A percentile compares a stretch with the other conserved stretches of the same genome.
Conservation (phyloP, 1,284 basidiomycete species). For the Ganoderma meredithae region DNA sequence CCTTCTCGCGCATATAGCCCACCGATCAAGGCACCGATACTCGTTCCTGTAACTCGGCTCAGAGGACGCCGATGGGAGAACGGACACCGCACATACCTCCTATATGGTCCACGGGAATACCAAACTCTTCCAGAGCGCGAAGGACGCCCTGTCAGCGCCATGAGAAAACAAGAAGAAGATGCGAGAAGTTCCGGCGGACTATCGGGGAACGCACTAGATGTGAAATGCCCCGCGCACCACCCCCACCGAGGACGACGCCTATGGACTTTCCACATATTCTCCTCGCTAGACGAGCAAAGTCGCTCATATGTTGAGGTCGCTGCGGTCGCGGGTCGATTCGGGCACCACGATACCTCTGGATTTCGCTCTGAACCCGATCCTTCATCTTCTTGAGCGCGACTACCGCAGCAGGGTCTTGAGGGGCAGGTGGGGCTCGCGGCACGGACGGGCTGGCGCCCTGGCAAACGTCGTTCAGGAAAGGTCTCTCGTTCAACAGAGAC, state of each 20-base stretch:
- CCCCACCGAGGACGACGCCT: slow-evolving; percentile 94
- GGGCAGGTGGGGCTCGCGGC: slow-evolving; percentile 59
- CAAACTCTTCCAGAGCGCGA: slow-evolving; percentile 89
- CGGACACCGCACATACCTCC: slow-evolving; percentile 57
- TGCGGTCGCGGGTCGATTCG: slow-evolving; percentile 76
- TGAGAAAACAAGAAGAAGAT: slow-evolving; percentile 18
- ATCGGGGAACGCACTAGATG: slow-evolving; percentile 74
- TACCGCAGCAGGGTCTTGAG: slow-evolving; percentile 89
- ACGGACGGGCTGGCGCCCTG: slow-evolving; percentile 73
- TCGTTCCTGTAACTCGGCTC: slow-evolving; percentile 63
- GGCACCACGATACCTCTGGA: slow-evolving; percentile 85
- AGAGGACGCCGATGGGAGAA: background rate
- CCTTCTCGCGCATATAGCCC: slow-evolving; percentile 96
- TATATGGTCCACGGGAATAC: slow-evolving; percentile 93
- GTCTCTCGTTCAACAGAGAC: background rate
- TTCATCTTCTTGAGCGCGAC: slow-evolving; percentile 90
- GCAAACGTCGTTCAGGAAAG: background rate
- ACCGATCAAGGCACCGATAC: slow-evolving; percentile 95
- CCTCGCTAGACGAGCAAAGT: slow-evolving; percentile 93
- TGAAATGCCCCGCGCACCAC: slow-evolving; percentile 93
- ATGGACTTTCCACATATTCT: slow-evolving; percentile 93
- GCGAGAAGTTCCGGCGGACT: slow-evolving; percentile 14
- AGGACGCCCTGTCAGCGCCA: slow-evolving; percentile 73
- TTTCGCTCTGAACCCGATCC: slow-evolving; percentile 88
- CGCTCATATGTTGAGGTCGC: slow-evolving; percentile 83